These are phyloP conservation scores for Backusella luteola DNA, from an alignment of 192 early-diverging fungal genomes.

Conservation along the genomic window DNA sequence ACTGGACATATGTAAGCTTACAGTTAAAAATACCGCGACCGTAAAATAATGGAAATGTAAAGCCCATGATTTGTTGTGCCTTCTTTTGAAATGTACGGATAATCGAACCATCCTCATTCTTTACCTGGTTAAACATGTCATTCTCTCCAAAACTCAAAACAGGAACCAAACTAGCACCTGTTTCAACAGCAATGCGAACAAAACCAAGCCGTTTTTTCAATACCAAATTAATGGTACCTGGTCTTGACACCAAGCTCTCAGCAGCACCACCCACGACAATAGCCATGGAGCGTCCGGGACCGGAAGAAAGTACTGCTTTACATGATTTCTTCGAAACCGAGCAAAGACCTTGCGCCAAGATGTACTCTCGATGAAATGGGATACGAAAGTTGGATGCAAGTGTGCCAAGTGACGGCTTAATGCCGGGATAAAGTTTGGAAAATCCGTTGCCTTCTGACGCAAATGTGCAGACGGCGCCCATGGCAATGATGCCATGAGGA, in stretches of 20 bases:
- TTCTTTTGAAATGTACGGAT: slow-evolving; percentile 65
- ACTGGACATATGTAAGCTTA: slow-evolving; percentile 38
- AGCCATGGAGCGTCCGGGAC: slow-evolving; percentile 65
- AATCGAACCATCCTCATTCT: slow-evolving; percentile 64
- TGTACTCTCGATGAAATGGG: slow-evolving; percentile 83
- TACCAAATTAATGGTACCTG: slow-evolving; percentile 63
- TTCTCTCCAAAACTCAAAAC: slow-evolving; percentile 93
- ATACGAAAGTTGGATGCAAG: slow-evolving; percentile 80
- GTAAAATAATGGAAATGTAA: slow-evolving; percentile 74
- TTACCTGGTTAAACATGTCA: slow-evolving; percentile 79
- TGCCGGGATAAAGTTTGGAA: slow-evolving; percentile 71
- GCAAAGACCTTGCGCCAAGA: slow-evolving; percentile 71
- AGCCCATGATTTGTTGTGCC: slow-evolving; percentile 66
- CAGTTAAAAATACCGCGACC: slow-evolving; percentile 89
- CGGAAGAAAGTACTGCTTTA: slow-evolving; percentile 68
- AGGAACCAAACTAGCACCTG: slow-evolving; percentile 79
- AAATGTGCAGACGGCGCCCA: slow-evolving; percentile 81
- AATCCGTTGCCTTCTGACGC: slow-evolving; percentile 78
- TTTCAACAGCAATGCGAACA: slow-evolving; percentile 83
- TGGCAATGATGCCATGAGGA: slow-evolving; percentile 85
- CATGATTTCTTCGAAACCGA: slow-evolving; percentile 77
- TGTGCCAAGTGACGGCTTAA: slow-evolving; percentile 76
- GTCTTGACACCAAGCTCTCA: slow-evolving; percentile 72
- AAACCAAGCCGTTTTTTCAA: slow-evolving; percentile 86
- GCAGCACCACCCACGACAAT: slow-evolving; percentile 92